A percentile compares a stretch with the other conserved stretches of the same genome.
phyloP scores from a whole-genome alignment of 2,329 filamentous ascomycete species.

The Achaetomium macrosporum region DNA sequence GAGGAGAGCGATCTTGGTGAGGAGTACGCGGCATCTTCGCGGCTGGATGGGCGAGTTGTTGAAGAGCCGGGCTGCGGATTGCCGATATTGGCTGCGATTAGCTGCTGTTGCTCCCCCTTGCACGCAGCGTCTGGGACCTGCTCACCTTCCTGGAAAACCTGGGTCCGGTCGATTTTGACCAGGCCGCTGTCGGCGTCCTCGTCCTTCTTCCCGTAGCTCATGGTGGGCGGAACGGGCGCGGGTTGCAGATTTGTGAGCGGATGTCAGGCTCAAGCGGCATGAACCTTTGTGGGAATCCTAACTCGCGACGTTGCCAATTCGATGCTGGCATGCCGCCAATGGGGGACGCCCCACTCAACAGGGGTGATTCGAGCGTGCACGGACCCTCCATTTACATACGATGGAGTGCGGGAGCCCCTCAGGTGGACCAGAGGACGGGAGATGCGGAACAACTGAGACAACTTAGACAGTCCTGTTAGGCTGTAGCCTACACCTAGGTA shows the following conservation, averaged over 20 bases:
- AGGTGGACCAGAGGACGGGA: no score
- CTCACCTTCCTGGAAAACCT: slow-evolving; percentile 97
- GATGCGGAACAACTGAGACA: no score
- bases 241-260: slow-evolving; percentile 17
- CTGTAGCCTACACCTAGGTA: no score
- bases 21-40: slow-evolving; percentile 91
- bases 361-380: slow-evolving; percentile 3
- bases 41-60: slow-evolving; percentile 96
- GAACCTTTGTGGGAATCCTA: slow-evolving; percentile 18
- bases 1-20: slow-evolving; percentile 95
- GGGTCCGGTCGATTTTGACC: slow-evolving; percentile 95
- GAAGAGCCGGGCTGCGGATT: slow-evolving; percentile 76
- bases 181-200: slow-evolving; percentile 91
- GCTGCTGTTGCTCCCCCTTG: slow-evolving; percentile 7
- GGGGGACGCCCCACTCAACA: slow-evolving; percentile 13
- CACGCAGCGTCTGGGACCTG: background rate
- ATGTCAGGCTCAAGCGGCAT: slow-evolving; percentile 18
- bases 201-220: slow-evolving; percentile 99
- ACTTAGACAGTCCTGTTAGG: no score
- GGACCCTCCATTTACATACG: background rate
- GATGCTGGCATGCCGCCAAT: slow-evolving; percentile 13
- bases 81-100: slow-evolving; percentile 12
- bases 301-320: slow-evolving; percentile 31
- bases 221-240: slow-evolving; percentile 43
- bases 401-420: no score